Conservation (phyloP, 495 filamentous ascomycete species). For the Penicillium cosmopolitanum region DNA sequence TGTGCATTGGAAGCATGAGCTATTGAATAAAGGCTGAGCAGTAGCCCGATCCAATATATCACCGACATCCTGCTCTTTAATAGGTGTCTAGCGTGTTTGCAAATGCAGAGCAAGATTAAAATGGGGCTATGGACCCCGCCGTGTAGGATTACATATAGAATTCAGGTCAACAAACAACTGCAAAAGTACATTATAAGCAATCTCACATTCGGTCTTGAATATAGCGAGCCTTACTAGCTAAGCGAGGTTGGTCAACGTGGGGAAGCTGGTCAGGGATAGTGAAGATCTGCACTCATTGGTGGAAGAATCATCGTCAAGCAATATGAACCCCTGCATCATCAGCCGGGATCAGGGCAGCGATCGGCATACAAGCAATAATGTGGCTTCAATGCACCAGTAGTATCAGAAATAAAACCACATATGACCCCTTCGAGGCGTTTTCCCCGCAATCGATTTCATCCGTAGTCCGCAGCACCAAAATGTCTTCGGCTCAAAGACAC, state of each 20-base stretch:
- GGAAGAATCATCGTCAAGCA: slow-evolving; percentile 16
- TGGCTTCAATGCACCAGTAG: slow-evolving; percentile 10
- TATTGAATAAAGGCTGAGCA: slow-evolving; percentile 20
- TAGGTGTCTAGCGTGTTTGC: neutral
- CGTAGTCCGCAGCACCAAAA: slow-evolving; percentile 3
- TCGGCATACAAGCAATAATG: slow-evolving; percentile 22
- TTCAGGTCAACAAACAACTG: neutral
- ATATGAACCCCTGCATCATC: slow-evolving; percentile 4
- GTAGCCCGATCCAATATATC: slow-evolving; percentile 19
- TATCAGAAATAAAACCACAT: neutral
- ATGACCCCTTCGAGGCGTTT: neutral
- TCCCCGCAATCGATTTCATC: slow-evolving; percentile 20
- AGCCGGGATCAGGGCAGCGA: slow-evolving; percentile 15
- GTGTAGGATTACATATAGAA: slow-evolving; percentile 11
- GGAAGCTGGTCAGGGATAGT: neutral
- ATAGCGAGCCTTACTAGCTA: slow-evolving; percentile 5
- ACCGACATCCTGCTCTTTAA: neutral
- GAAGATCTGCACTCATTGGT: slow-evolving; percentile 21
- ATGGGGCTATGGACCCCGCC: neutral
- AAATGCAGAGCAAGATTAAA: neutral
- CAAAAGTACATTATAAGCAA: neutral
- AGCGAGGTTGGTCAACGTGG: neutral
- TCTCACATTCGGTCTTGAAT: slow-evolving; percentile 14
- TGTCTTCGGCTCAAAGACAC: slow-evolving; percentile 19
- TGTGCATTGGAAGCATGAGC: slow-evolving; percentile 29